Evolutionary conservation across 192 early-diverging fungal species (phyloP).

Genomic region (Mortierella antarctica): DNA sequence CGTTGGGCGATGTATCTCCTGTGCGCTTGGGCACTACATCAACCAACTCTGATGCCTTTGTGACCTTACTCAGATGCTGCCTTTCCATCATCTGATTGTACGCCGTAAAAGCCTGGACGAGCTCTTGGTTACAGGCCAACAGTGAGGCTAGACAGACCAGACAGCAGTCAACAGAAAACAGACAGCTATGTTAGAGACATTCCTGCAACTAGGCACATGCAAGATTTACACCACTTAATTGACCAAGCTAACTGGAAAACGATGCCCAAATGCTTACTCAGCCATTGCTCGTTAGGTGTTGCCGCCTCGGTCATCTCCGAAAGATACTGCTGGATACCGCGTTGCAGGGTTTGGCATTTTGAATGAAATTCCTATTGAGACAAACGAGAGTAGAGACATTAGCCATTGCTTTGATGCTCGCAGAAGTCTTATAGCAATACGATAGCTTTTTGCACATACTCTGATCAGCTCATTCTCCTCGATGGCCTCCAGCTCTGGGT

Average conservation of each 20-base stretch:
- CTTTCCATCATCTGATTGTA: slow-evolving; percentile 70
- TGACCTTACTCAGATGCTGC: slow-evolving; percentile 53
- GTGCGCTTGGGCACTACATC: slow-evolving; percentile 13
- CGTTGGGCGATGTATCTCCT: neutral
- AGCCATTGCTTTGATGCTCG: neutral
- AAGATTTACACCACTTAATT: too few relatives aligned
- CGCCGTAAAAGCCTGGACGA: slow-evolving; percentile 62
- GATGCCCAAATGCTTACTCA: slow-evolving; percentile 49
- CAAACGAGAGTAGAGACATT: neutral
- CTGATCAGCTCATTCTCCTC: slow-evolving; percentile 66
- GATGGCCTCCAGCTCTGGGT: slow-evolving; percentile 64
- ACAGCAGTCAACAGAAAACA: neutral
- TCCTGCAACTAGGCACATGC: too few relatives aligned
- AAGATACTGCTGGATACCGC: slow-evolving; percentile 54
- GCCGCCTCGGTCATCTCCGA: slow-evolving; percentile 54
- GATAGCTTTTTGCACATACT: slow-evolving; percentile 24
- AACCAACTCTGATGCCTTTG: slow-evolving; percentile 48
- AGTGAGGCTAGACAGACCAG: slow-evolving; percentile 52
- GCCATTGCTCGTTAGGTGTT: slow-evolving; percentile 50
- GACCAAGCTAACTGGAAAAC: too few relatives aligned
- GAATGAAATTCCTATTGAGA: slow-evolving; percentile 61
- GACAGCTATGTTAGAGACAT: too few relatives aligned
- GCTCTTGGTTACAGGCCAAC: slow-evolving; percentile 60
- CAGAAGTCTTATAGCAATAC: neutral
- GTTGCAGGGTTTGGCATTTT: slow-evolving; percentile 59